A percentile compares a stretch with the other conserved stretches of the same genome.
Conservation (phyloP, 495 filamentous ascomycete species). For the Penicillium roqueforti region DNA sequence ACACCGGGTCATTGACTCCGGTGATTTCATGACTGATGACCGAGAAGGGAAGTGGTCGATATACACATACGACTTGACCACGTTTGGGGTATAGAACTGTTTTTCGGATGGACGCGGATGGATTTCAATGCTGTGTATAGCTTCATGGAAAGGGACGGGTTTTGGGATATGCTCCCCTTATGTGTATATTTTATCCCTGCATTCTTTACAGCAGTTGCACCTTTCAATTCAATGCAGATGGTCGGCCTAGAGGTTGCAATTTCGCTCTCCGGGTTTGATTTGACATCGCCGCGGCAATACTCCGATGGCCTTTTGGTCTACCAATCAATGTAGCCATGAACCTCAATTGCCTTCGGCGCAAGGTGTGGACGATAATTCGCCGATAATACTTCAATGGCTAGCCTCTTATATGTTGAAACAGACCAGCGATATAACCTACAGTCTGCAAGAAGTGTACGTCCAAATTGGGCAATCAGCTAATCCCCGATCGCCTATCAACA, state of each 20-base stretch:
- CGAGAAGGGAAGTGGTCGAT: background rate
- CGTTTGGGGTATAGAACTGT: background rate
- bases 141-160: no score
- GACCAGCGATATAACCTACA: background rate
- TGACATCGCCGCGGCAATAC: conserved; percentile 1
- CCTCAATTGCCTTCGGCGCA: background rate
- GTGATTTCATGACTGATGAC: conserved; percentile 2
- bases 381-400: background rate
- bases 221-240: background rate
- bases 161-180: background rate
- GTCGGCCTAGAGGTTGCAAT: background rate
- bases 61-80: background rate
- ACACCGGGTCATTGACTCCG: background rate
- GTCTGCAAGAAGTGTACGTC: background rate
- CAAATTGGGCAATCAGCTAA: conserved; percentile 19
- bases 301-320: background rate
- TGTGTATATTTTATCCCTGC: background rate
- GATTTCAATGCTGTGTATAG: background rate
- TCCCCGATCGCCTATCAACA: conserved; percentile 35
- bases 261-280: conserved; percentile 2
- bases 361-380: background rate
- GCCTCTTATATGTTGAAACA: background rate
- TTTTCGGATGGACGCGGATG: background rate
- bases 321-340: background rate
- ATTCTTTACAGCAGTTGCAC: background rate